Evolutionary conservation across 192 early-diverging fungal genomes (phyloP).

Genomic region (Coemansia sp.): DNA sequence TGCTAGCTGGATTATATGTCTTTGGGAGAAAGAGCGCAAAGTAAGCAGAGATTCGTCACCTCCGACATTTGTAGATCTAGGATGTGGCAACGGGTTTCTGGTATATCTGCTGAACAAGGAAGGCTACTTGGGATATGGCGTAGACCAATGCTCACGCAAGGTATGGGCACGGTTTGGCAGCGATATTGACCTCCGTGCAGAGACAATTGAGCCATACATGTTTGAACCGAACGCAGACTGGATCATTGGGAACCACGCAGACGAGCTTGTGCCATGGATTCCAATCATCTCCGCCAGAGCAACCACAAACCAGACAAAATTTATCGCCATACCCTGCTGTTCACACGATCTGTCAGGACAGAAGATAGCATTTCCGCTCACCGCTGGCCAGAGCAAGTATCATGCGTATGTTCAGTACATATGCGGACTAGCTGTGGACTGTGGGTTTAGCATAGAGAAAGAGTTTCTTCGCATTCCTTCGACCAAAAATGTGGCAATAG

Average conservation of each 20-base stretch:
- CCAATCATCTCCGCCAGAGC: constrained; percentile 70
- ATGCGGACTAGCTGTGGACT: constrained; percentile 50
- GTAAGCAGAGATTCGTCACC: constrained; percentile 1
- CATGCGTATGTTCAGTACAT: constrained; percentile 69
- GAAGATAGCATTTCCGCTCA: constrained; percentile 49
- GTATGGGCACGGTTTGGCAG: constrained; percentile 68
- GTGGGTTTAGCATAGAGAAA: constrained; percentile 62
- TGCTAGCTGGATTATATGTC: constrained; percentile 75
- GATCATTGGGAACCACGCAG: constrained; percentile 89
- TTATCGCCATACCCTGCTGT: constrained; percentile 85
- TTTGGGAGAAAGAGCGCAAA: constrained; percentile 62
- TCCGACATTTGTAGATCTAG: constrained; percentile 75
- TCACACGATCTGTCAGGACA: constrained; percentile 72
- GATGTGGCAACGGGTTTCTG: constrained; percentile 85
- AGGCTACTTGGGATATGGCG: constrained; percentile 70
- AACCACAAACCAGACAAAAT: constrained; percentile 10
- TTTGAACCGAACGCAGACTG: constrained; percentile 55
- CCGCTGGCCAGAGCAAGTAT: constrained; percentile 64
- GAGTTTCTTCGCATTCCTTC: constrained; percentile 78
- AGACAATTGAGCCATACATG: constrained; percentile 57
- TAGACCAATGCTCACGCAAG: constrained; percentile 75
- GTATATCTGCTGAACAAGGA: constrained; percentile 71
- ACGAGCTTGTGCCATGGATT: constrained; percentile 85
- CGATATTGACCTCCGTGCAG: constrained; percentile 51
- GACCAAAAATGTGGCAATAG: constrained; percentile 75